These are phyloP conservation scores for Marsdenia floribunda DNA, from an alignment of 257 asterid genomes.

Conservation along the genomic window DNA sequence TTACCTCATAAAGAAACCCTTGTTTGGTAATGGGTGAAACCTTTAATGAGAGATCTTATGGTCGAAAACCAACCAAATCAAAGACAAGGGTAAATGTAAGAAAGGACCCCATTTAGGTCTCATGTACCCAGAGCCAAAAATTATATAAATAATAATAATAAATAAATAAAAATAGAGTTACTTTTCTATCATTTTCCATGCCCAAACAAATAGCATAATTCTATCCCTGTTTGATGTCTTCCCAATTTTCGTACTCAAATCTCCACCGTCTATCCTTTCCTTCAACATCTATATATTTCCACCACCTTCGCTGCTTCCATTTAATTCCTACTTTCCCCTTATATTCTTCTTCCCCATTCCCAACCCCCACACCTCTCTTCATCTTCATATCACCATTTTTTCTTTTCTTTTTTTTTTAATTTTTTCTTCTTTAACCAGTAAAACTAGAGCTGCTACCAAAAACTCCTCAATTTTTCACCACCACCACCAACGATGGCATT, in stretches of 20 bases:
- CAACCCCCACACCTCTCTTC: constrained; percentile 13
- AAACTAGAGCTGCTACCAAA: no score
- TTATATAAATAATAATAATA: no score
- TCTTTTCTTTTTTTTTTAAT: no score
- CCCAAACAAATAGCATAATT: constrained; percentile 9
- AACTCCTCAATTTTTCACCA: background rate
- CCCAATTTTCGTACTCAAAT: constrained; percentile 4
- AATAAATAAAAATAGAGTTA: background rate
- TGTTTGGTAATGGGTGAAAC: background rate
- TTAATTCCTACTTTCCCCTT: constrained; percentile 11
- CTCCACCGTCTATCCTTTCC: constrained; percentile 21
- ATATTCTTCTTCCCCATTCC: constrained; percentile 9
- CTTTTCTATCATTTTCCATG: background rate
- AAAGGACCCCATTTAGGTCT: constrained; percentile 20
- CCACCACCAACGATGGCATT: constrained; percentile 46
- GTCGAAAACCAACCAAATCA: constrained; percentile 20
- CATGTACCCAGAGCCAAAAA: constrained; percentile 1
- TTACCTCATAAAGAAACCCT: background rate
- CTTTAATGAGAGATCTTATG: constrained; percentile 2
- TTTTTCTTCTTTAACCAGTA: no score
- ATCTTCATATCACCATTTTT: no score
- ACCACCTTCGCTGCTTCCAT: constrained; percentile 15
- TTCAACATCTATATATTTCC: constrained; percentile 34
- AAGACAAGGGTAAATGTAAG: constrained; percentile 11
- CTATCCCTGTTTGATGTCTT: constrained; percentile 10